Evolutionary conservation across 192 early-diverging fungal species (phyloP).

Genomic region (Coemansia sp.): DNA sequence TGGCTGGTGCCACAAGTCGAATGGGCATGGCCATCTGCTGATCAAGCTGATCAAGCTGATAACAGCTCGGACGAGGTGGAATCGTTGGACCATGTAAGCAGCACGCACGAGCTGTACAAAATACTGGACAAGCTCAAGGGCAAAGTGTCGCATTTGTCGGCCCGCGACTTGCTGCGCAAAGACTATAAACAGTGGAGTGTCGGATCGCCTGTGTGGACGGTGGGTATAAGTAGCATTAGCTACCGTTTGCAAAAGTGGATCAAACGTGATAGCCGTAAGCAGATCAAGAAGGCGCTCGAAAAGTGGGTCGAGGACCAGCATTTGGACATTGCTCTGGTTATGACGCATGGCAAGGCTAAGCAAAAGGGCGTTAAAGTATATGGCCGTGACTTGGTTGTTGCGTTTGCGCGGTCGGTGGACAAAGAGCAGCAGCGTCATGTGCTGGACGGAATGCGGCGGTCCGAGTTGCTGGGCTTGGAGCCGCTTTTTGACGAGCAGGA

Average conservation of each 20-base stretch:
- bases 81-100: slow-evolving; percentile 13
- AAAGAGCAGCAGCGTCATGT: background rate
- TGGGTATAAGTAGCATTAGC: slow-evolving; percentile 51
- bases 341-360: slow-evolving; percentile 49
- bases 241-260: slow-evolving; percentile 48
- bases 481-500: background rate
- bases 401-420: background rate
- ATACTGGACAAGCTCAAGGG: slow-evolving; percentile 41
- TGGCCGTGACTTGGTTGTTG: slow-evolving; percentile 39
- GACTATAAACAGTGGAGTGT: slow-evolving; percentile 57
- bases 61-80: background rate
- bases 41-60: background rate
- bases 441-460: background rate
- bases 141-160: slow-evolving; percentile 30
- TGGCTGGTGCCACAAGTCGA: slow-evolving; percentile 35
- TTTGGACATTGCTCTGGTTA: slow-evolving; percentile 42
- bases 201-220: slow-evolving; percentile 12
- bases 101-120: slow-evolving; percentile 23
- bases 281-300: slow-evolving; percentile 18
- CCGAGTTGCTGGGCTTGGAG: slow-evolving; percentile 11
- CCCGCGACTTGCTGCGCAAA: slow-evolving; percentile 47
- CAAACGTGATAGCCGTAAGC: slow-evolving; percentile 31
- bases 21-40: slow-evolving; percentile 10
- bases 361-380: slow-evolving; percentile 21
- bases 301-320: slow-evolving; percentile 25